A percentile compares a stretch with the other conserved stretches of the same genome.
These are phyloP conservation scores for Rhizopus stolonifer DNA, from an alignment of 371 early-diverging fungal genomes.

Conservation along the genomic window DNA sequence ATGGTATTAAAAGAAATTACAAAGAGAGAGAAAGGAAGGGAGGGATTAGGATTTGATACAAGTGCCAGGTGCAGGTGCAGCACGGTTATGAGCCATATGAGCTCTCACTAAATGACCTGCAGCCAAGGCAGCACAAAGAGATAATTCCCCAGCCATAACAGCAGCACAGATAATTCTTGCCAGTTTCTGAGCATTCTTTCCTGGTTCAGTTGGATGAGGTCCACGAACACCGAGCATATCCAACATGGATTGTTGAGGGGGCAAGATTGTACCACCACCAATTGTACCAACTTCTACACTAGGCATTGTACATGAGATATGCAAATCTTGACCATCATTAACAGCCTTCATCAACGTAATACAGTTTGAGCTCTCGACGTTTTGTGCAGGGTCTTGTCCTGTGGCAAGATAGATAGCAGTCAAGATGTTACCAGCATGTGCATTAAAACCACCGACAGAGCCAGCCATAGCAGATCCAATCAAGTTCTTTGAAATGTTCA, in stretches of 20 bases:
- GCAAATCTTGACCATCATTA: conserved; percentile 75
- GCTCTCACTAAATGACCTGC: conserved; percentile 85
- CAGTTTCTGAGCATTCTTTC: conserved; percentile 83
- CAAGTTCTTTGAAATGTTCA: conserved; percentile 89
- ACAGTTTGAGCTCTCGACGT: conserved; percentile 94
- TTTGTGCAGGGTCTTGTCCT: conserved; percentile 97
- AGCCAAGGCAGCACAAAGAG: conserved; percentile 82
- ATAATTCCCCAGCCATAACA: conserved; percentile 97
- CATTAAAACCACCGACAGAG: conserved; percentile 93
- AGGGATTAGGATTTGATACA: conserved; percentile 23
- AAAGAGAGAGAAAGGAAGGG: too few relatives aligned
- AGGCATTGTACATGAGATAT: conserved; percentile 93
- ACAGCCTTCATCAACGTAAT: conserved; percentile 93
- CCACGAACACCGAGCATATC: conserved; percentile 91
- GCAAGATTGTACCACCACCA: conserved; percentile 92
- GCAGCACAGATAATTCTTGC: conserved; percentile 90
- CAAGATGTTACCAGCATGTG: conserved; percentile 94
- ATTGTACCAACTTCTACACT: conserved; percentile 95
- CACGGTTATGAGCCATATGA: conserved; percentile 85
- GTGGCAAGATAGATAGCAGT: conserved; percentile 95
- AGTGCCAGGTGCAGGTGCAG: conserved; percentile 24
- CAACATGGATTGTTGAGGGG: conserved; percentile 87
- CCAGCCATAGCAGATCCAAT: conserved; percentile 96
- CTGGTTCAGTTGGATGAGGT: conserved; percentile 80
- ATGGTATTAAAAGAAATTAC: neutral